Percentiles rank a stretch among this genome's conserved stretches.
These are phyloP conservation scores for Aspergillus arachidicola DNA, from an alignment of 2,329 filamentous ascomycete species.

Conservation along the genomic window DNA sequence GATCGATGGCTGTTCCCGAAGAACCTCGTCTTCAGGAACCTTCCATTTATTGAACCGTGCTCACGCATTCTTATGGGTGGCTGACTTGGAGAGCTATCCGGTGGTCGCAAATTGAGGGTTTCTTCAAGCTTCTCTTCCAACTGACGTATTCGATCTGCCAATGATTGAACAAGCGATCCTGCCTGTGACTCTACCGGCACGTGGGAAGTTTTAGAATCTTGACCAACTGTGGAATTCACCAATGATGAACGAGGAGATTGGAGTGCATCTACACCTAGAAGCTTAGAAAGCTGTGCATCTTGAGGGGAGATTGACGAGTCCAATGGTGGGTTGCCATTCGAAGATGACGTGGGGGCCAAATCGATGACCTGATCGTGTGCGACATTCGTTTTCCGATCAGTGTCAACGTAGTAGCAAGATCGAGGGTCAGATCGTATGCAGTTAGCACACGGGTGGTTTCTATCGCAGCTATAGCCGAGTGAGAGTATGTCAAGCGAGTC, in stretches of 20 bases:
- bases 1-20: not conserved
- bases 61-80: not conserved
- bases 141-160: not conserved
- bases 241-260: not conserved
- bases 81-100: not conserved
- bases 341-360: not conserved
- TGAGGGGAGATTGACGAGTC: not conserved
- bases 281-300: not conserved
- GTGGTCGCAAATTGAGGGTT: not conserved
- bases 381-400: not conserved
- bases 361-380: not conserved
- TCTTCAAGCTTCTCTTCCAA: not conserved
- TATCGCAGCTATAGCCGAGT: slow-evolving; percentile 64
- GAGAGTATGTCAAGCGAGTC: not conserved
- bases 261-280: not conserved
- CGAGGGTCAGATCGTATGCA: slow-evolving; percentile 65
- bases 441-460: slow-evolving; percentile 70
- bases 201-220: not conserved
- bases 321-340: not conserved
- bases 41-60: not conserved
- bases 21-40: not conserved
- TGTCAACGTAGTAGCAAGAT: slow-evolving; percentile 33
- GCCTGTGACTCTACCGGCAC: not conserved
- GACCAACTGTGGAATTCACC: not conserved
- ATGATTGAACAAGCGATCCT: not conserved